phyloP scores from a whole-genome alignment of 2,329 filamentous ascomycete species.

The Epicoccum sorghinum region DNA sequence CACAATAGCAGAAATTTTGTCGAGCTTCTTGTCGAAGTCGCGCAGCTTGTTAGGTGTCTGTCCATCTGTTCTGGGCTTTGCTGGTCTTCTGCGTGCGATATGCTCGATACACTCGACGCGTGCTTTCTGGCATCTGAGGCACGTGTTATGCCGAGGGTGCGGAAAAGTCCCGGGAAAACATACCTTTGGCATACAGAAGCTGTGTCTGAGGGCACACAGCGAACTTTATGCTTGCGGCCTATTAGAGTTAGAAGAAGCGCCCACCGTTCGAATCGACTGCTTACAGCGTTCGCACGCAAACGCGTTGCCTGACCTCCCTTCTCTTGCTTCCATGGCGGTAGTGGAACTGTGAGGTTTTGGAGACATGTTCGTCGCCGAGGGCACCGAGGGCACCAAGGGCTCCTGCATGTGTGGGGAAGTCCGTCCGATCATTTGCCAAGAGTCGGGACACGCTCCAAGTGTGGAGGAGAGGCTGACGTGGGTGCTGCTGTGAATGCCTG shows the following conservation, averaged over 20 bases:
- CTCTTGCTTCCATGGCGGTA: conserved; percentile 43
- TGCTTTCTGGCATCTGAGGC: conserved; percentile 45
- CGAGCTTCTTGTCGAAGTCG: conserved; percentile 44
- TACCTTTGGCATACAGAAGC: conserved; percentile 44
- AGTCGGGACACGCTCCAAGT: conserved; percentile 26
- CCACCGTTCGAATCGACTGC: background rate
- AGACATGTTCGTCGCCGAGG: conserved; percentile 31
- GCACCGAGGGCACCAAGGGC: conserved; percentile 25
- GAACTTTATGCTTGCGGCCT: conserved; percentile 44
- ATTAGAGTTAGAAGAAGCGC: conserved; percentile 7
- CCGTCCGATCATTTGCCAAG: conserved; percentile 46
- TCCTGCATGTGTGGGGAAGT: conserved; percentile 42
- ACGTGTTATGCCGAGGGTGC: conserved; percentile 36
- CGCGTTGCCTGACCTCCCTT: conserved; percentile 45
- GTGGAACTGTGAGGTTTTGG: conserved; percentile 34
- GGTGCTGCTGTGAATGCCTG: background rate
- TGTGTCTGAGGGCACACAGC: conserved; percentile 44
- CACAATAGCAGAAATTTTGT: conserved; percentile 42
- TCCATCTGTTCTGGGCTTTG: conserved; percentile 37
- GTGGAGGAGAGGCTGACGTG: conserved; percentile 11
- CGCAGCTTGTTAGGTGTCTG: conserved; percentile 35
- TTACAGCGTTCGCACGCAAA: conserved; percentile 46
- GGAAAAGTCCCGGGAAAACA: conserved; percentile 22
- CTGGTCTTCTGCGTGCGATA: conserved; percentile 44
- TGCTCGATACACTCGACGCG: conserved; percentile 46